Percentiles rank a stretch among this genome's conserved stretches.
phyloP scores from a whole-genome alignment of 2,329 filamentous ascomycete genomes.

The Aaosphaeria arxii region DNA sequence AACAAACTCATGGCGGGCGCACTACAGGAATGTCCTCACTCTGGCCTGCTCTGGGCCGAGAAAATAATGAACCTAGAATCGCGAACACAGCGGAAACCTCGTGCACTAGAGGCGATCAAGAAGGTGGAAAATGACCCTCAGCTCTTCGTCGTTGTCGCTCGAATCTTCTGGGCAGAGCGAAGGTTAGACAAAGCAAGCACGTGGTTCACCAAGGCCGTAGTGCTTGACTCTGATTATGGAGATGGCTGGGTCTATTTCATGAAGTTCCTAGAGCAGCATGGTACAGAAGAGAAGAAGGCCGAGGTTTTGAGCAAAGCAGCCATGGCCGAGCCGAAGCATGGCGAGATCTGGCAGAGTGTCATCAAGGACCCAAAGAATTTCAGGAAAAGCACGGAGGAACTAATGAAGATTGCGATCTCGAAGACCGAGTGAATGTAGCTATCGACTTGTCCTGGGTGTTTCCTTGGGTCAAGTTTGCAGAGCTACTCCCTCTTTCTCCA shows the following conservation, averaged over 20 bases:
- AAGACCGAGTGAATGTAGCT: constrained; percentile 42
- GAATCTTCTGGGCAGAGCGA: constrained; percentile 94
- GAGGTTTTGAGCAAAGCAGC: constrained; percentile 82
- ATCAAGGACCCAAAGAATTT: constrained; percentile 85
- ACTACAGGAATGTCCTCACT: constrained; percentile 84
- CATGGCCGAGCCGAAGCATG: constrained; percentile 82
- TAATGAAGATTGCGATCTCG: constrained; percentile 74
- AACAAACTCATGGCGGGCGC: constrained; percentile 92
- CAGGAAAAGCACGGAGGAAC: constrained; percentile 70
- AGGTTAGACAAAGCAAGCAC: constrained; percentile 89
- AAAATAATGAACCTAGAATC: constrained; percentile 93
- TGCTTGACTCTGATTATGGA: constrained; percentile 80
- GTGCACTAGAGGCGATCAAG: constrained; percentile 91
- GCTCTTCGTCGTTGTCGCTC: constrained; percentile 85
- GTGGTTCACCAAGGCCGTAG: constrained; percentile 96
- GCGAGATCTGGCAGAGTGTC: constrained; percentile 84
- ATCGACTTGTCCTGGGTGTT: not conserved
- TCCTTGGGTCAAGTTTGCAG: not conserved
- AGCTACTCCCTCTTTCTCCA: not conserved
- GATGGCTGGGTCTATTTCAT: constrained; percentile 99
- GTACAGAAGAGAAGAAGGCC: constrained; percentile 85
- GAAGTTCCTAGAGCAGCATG: constrained; percentile 88
- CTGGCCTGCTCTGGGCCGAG: constrained; percentile 86
- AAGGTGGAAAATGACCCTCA: constrained; percentile 90
- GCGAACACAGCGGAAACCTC: constrained; percentile 86